Evolutionary conservation across 495 filamentous ascomycete genomes (phyloP), one percentile per base, ranked within the genome.

Genomic region (Articulospora tetracladia): DNA sequence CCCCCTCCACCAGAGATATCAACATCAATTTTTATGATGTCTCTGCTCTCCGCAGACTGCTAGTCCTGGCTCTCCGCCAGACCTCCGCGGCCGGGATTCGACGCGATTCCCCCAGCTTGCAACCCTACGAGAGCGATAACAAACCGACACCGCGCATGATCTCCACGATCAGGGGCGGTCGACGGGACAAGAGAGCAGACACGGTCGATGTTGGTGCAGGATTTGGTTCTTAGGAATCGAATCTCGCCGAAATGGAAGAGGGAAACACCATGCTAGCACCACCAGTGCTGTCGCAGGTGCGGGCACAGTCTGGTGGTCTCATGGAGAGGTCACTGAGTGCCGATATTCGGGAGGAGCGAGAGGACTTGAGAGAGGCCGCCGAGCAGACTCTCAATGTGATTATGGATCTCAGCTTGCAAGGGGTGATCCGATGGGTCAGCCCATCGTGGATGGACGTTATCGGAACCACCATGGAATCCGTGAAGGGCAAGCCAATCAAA

Each of bases 351-450:
- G 80, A 83, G 68, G 94, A 96, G 74, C 83, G 92, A 55, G 89
- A 95, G 70, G 94, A 97, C 69, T 81, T 98, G 67, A 92, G 91
- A 67, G 88, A 95, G 76, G 95, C 93, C 22, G 94, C 94, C 23
- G 94, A 98, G 73, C 91, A 98, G 76, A 96, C 91, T 11, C 77
- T 94, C 69, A 98, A 97, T 74, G 89, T 96, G 55, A 97, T 98
- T 64, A 76, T 98, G 69, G 92, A 98, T 72, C 82, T 98, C 54
- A 90, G 88, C 65, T 79, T 98, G 50, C 90, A 96, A 66, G 91
- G 91, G 50, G 86, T 82, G 39, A 88, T 98, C 65, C 85, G 90
- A 69, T 98, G 95, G 91, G 93, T 94, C 59, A 98, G 93, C 73
- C 89, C 92, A 10, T 96, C 93, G n/a, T 98, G 94, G 94, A 83